Evolutionary conservation across 805 yeast genomes (phyloP).

Genomic region (Yarrowia divulgata): DNA sequence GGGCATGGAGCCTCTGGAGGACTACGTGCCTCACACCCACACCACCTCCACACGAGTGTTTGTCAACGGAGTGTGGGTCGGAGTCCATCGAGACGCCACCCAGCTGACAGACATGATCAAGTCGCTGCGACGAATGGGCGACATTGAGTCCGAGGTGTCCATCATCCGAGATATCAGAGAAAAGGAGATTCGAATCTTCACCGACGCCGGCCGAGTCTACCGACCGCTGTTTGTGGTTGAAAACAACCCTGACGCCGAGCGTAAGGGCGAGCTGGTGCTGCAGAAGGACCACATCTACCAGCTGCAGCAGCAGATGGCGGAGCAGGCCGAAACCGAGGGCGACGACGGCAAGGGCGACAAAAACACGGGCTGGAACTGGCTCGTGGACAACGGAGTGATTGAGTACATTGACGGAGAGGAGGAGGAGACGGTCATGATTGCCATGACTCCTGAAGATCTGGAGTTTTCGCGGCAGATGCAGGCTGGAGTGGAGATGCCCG

Average conservation of each 20-base stretch:
- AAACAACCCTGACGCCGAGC: conserved; percentile 60
- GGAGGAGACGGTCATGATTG: conserved; percentile 97
- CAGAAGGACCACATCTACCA: conserved; percentile 83
- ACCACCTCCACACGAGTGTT: conserved; percentile 93
- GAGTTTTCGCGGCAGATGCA: conserved; percentile 62
- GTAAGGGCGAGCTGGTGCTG: conserved; percentile 78
- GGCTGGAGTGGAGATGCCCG: conserved; percentile 51
- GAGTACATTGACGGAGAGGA: conserved; percentile 99
- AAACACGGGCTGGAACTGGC: conserved; percentile 78
- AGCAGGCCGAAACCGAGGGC: conserved; percentile 51
- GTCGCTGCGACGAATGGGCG: conserved; percentile 91
- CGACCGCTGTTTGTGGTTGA: conserved; percentile 96
- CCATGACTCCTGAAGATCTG: conserved; percentile 98
- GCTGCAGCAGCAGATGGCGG: conserved; percentile 58
- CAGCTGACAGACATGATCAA: conserved; percentile 88
- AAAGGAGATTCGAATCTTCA: conserved; percentile 92
- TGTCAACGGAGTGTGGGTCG: conserved; percentile 99
- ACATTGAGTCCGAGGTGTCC: conserved; percentile 94
- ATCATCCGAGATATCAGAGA: conserved; percentile 97
- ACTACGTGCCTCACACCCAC: conserved; percentile 89
- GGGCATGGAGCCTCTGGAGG: conserved; percentile 99
- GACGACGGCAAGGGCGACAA: conserved; percentile 58
- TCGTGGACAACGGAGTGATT: conserved; percentile 84
- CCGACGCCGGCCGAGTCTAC: conserved; percentile 98
- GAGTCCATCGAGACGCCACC: conserved; percentile 97